Percentiles rank a stretch among this genome's conserved stretches.
These are phyloP conservation scores for Biscogniauxia mediterranea DNA, from an alignment of 2,329 filamentous ascomycete species.

Conservation along the genomic window DNA sequence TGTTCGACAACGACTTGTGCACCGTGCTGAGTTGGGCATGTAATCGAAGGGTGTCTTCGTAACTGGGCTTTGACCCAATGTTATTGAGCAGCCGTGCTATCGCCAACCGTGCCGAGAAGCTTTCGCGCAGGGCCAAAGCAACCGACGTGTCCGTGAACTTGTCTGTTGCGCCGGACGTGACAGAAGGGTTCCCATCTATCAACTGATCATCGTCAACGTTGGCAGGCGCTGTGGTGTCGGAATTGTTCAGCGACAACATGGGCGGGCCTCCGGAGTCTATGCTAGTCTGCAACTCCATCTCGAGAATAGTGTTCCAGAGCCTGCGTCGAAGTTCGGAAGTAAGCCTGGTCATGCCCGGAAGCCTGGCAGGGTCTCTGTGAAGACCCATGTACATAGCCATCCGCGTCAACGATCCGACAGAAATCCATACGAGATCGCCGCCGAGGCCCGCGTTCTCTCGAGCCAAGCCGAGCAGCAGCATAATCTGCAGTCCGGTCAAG, in stretches of 20 bases:
- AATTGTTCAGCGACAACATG: constrained; percentile 45
- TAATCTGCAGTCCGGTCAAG: constrained; percentile 49
- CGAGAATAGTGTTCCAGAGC: constrained; percentile 55
- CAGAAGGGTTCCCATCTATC: constrained; percentile 38
- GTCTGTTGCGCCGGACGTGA: constrained; percentile 11
- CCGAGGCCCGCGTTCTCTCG: constrained; percentile 47
- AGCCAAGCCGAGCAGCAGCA: constrained; percentile 51
- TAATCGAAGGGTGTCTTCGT: constrained; percentile 44
- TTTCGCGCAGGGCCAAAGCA: constrained; percentile 45
- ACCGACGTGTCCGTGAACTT: constrained; percentile 50
- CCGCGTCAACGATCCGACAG: constrained; percentile 49
- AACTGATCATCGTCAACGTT: constrained; percentile 54
- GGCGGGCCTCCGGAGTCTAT: constrained; percentile 51
- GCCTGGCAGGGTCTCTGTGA: constrained; percentile 53
- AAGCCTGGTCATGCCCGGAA: constrained; percentile 46
- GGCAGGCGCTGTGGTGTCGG: constrained; percentile 48
- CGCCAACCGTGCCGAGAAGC: constrained; percentile 42
- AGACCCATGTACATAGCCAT: constrained; percentile 58
- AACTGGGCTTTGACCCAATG: constrained; percentile 36
- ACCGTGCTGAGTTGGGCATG: constrained; percentile 41
- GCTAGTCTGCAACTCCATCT: constrained; percentile 51
- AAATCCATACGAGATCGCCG: constrained; percentile 52
- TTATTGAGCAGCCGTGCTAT: constrained; percentile 45
- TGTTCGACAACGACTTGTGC: constrained; percentile 41
- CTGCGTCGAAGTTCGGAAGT: constrained; percentile 54